Base-by-base conservation (phyloP, 2,329 filamentous ascomycete species). In the Fusarium luffae region DNA sequence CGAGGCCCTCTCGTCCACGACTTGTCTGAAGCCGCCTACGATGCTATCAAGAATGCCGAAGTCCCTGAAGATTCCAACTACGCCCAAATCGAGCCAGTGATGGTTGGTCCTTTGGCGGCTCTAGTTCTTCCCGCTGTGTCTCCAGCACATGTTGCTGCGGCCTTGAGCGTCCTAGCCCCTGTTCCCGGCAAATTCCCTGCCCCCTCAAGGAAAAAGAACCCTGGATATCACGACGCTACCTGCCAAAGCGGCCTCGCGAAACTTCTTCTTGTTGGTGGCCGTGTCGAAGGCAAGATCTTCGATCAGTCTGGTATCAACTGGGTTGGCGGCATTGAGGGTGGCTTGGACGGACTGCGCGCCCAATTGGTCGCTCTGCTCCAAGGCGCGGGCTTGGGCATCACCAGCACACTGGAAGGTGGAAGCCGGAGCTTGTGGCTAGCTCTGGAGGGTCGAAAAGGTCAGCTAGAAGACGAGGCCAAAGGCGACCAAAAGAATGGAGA, bases 241-340 rank as follows among this genome's bases (percentile, higher is more conserved):
- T 93, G 95, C 57, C 94, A 98, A 80, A 88, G 84, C 69, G 96
- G 92, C 10, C 79, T 99, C 72, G 89, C 93, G 76, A 99, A 99
- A 82, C 82, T 99, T 68, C 85, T 97, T 79, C 82, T 99, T 34
- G 82, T 99, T 16, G 96, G 94, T 55, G 94, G 94, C 16, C 86
- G 96, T 54, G 88, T 98, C 30, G 96, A 99, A 77, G 92, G 92
- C 68, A 91, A 89, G 79, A 88, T 93, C 32, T 94, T 97, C 75
- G 94, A 98, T 77, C 80, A 87, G 48, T 89, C 90, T 13, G 92
- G 92, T 57, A 79, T 90, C 51, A 83, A 82, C 73, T 89, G 86
- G 86, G 84, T 90, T 32, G 87, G 93, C 60, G 86, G 91, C 37
- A 97, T 98, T 74, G 85, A 92, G 71, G 93, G 93, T 63, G 93